Evolutionary conservation across 1,284 basidiomycete genomes (phyloP).

Genomic region (Coriolopsis trogii): DNA sequence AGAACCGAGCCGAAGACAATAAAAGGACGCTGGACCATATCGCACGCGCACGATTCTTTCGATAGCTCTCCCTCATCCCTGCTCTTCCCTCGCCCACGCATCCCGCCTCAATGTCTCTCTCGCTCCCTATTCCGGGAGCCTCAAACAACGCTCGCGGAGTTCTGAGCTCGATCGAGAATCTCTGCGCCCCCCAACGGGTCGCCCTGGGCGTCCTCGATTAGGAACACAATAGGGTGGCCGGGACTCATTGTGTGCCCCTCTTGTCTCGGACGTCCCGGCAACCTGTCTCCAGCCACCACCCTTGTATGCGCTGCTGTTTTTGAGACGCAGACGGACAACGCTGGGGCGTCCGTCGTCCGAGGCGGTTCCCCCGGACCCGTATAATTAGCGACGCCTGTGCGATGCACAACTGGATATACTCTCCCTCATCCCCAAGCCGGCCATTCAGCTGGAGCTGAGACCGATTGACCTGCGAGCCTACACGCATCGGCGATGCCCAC

Average conservation of each 20-base stretch:
- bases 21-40: conserved; percentile 10
- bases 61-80: background rate
- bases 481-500: conserved; percentile 38
- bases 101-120: background rate
- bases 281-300: conserved; percentile 7
- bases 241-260: conserved; percentile 17
- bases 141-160: conserved; percentile 12
- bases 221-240: conserved; percentile 21
- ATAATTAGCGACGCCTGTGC: conserved; percentile 11
- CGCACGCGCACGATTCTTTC: conserved; percentile 6
- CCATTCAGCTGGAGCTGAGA: too few species aligned
- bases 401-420: background rate
- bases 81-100: conserved; percentile 1
- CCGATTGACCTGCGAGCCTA: too few species aligned
- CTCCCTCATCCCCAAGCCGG: background rate
- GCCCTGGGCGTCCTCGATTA: conserved; percentile 8
- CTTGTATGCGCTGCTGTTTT: conserved; percentile 3
- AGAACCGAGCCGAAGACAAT: conserved; percentile 22
- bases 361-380: too few species aligned
- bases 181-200: background rate
- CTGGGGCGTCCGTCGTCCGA: too few species aligned
- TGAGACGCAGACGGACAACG: too few species aligned
- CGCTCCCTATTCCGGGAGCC: background rate
- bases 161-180: conserved; percentile 9
- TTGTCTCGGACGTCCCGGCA: conserved; percentile 11